Conservation (phyloP, 2,329 filamentous ascomycete genomes). For the Aspergillus pseudoviridinutans region DNA sequence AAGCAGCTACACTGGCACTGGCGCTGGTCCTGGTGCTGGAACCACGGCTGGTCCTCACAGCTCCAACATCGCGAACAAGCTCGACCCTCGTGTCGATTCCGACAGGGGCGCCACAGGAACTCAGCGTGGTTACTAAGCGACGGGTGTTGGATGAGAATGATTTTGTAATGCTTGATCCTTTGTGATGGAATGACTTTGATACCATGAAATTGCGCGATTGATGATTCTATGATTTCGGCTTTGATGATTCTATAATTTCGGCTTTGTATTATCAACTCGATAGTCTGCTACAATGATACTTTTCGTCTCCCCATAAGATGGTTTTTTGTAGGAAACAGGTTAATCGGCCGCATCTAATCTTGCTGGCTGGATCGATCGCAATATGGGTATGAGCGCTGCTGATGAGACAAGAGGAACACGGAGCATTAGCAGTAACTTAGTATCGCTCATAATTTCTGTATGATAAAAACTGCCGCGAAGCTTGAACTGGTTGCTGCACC, state of each 20-base stretch:
- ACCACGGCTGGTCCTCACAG: constrained; percentile 40
- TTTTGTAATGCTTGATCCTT: background rate
- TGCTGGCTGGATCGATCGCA: too few relatives aligned
- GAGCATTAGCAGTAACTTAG: too few relatives aligned
- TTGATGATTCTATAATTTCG: background rate
- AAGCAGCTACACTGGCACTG: constrained; percentile 16
- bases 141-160: background rate
- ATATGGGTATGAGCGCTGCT: too few relatives aligned
- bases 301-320: background rate
- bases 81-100: constrained; percentile 53
- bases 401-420: too few relatives aligned
- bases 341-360: too few relatives aligned
- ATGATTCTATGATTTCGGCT: background rate
- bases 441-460: too few relatives aligned
- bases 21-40: constrained; percentile 3
- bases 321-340: too few relatives aligned
- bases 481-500: too few relatives aligned
- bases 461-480: too few relatives aligned
- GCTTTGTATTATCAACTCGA: background rate
- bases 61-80: constrained; percentile 47
- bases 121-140: constrained; percentile 3
- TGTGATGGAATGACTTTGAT: background rate
- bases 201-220: background rate
- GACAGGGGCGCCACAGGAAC: constrained; percentile 25
- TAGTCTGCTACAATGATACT: background rate